phyloP scores from a whole-genome alignment of 176 grass and related monocot species.

The Elaeis guineensis region DNA sequence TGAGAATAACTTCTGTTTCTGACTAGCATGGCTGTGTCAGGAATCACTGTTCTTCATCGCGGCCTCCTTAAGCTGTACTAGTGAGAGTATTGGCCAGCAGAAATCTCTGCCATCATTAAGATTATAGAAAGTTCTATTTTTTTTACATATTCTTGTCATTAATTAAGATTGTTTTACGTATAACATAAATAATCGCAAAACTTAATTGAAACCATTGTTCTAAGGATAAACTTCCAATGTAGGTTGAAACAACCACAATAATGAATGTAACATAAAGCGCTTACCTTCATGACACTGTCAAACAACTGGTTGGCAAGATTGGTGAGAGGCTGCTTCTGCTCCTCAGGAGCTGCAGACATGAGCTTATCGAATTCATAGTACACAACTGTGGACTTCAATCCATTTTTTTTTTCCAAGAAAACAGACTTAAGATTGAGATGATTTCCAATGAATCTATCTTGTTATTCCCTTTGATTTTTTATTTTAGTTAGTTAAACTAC shows the following conservation, averaged over 20 bases:
- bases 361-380: slow-evolving; percentile 88
- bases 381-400: slow-evolving; percentile 78
- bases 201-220: not conserved
- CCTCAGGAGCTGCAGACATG: slow-evolving; percentile 35
- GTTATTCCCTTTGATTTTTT: not conserved
- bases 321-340: slow-evolving; percentile 24
- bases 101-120: not conserved
- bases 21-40: slow-evolving; percentile 37
- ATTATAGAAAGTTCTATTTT: not conserved
- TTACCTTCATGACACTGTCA: slow-evolving; percentile 55
- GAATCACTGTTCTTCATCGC: slow-evolving; percentile 36
- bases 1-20: slow-evolving; percentile 44
- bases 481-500: too few relatives aligned
- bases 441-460: too few relatives aligned
- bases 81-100: not conserved
- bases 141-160: not conserved
- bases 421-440: too few relatives aligned
- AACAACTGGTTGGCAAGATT: slow-evolving; percentile 63
- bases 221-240: not conserved
- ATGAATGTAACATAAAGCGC: not conserved
- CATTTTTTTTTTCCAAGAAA: not conserved
- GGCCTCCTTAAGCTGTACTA: slow-evolving; percentile 35
- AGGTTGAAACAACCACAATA: not conserved
- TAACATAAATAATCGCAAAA: not conserved
- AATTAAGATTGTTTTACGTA: not conserved